phyloP scores from a whole-genome alignment of 1,139 yeast species.

The Tardiomyces depauwii region DNA sequence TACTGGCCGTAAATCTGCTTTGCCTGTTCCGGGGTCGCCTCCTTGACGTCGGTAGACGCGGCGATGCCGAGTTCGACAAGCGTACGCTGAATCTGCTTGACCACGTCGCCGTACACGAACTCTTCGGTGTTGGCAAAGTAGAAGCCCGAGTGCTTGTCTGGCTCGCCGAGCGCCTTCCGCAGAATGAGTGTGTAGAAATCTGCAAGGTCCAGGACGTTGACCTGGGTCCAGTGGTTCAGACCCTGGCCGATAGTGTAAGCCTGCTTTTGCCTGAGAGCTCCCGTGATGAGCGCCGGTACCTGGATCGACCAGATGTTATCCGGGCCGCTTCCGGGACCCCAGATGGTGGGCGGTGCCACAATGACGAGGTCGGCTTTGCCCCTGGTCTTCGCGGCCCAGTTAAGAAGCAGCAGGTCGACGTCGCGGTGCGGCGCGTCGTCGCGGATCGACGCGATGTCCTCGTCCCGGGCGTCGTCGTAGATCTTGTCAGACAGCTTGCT shows the following conservation, averaged over 20 bases:
- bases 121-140: not conserved
- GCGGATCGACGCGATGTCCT: slow-evolving; percentile 25
- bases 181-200: slow-evolving; percentile 22
- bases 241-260: slow-evolving; percentile 28
- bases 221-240: slow-evolving; percentile 29
- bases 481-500: slow-evolving; percentile 18
- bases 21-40: not conserved
- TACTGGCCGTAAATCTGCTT: not conserved
- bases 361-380: slow-evolving; percentile 8
- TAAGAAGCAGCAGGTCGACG: slow-evolving; percentile 23
- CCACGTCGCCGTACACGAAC: not conserved
- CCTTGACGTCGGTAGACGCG: not conserved
- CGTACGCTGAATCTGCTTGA: not conserved
- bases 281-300: slow-evolving; percentile 23
- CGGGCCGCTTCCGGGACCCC: slow-evolving; percentile 29
- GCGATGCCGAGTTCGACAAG: not conserved
- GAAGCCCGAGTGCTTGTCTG: slow-evolving; percentile 5
- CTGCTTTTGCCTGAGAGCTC: slow-evolving; percentile 21
- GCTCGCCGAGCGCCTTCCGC: slow-evolving; percentile 9
- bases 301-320: slow-evolving; percentile 27
- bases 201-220: slow-evolving; percentile 32
- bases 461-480: slow-evolving; percentile 26
- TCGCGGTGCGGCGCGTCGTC: slow-evolving; percentile 29
- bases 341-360: slow-evolving; percentile 19
- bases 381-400: slow-evolving; percentile 4